Percentiles rank a stretch among this genome's conserved stretches.
Evolutionary conservation across 352 stramenopile genomes (phyloP).

Genomic region (Phytophthora pseudosyringae): DNA sequence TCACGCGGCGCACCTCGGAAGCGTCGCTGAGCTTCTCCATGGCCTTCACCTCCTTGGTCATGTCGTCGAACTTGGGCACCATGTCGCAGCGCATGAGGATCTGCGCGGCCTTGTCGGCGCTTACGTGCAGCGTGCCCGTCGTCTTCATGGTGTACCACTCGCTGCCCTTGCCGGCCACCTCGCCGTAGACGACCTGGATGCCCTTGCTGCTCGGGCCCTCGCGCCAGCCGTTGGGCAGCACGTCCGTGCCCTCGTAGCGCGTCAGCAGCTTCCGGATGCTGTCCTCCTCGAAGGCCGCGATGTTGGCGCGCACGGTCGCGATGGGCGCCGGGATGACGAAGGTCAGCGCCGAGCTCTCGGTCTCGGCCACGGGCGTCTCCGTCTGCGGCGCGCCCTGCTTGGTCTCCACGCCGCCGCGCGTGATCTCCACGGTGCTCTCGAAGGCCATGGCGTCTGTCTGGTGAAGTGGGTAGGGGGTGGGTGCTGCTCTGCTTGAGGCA

Average conservation of each 20-base stretch:
- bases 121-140: slow-evolving; percentile 62
- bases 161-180: slow-evolving; percentile 50
- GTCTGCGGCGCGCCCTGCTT: slow-evolving; percentile 41
- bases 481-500: slow-evolving; percentile 17
- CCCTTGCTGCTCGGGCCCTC: slow-evolving; percentile 69
- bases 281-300: slow-evolving; percentile 65
- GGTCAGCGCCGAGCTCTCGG: slow-evolving; percentile 26
- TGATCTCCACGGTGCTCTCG: slow-evolving; percentile 57
- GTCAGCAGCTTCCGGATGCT: slow-evolving; percentile 57
- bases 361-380: slow-evolving; percentile 45
- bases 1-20: slow-evolving; percentile 69
- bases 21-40: slow-evolving; percentile 70
- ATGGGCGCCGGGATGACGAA: slow-evolving; percentile 64
- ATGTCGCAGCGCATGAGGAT: slow-evolving; percentile 63
- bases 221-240: slow-evolving; percentile 70
- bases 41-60: slow-evolving; percentile 73
- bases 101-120: slow-evolving; percentile 52
- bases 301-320: slow-evolving; percentile 49
- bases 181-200: slow-evolving; percentile 78
- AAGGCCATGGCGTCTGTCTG: slow-evolving; percentile 48
- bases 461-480: not conserved
- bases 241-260: slow-evolving; percentile 63
- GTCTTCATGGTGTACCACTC: slow-evolving; percentile 83
- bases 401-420: slow-evolving; percentile 44
- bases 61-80: slow-evolving; percentile 82